phyloP scores from a whole-genome alignment of 108 stramenopile species.

The Skeletonema costatum region DNA sequence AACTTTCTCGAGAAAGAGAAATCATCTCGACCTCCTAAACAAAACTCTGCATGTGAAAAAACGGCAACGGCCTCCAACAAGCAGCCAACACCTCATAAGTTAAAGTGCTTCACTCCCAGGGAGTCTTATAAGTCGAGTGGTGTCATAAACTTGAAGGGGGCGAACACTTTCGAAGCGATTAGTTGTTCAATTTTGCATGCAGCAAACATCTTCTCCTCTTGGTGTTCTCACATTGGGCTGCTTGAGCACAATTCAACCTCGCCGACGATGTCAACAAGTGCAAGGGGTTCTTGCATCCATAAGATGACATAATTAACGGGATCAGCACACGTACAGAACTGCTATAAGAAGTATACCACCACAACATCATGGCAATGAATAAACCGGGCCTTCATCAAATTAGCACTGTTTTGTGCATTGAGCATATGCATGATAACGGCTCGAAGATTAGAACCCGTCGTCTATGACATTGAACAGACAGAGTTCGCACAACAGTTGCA shows the following conservation, averaged over 20 bases:
- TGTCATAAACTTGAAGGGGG: no score
- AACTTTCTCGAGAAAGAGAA: no score
- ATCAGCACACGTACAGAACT: no score
- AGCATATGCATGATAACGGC: neutral
- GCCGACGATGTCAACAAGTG: neutral
- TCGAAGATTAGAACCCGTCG: neutral
- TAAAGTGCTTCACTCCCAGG: neutral
- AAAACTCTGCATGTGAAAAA: no score
- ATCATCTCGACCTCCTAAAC: no score
- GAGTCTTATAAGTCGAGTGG: neutral
- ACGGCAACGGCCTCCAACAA: no score
- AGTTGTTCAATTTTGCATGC: no score
- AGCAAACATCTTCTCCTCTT: no score
- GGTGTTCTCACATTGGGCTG: no score
- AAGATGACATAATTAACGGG: neutral
- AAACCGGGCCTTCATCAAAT: neutral
- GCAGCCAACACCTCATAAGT: neutral
- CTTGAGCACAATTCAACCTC: no score
- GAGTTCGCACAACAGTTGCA: neutral
- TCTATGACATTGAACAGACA: neutral
- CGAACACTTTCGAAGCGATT: no score
- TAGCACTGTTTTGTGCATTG: neutral
- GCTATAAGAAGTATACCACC: no score
- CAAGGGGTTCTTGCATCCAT: neutral
- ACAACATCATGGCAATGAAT: neutral